Evolutionary conservation across 2,329 filamentous ascomycete species (phyloP).

Genomic region (Zymoseptoria crescenta): DNA sequence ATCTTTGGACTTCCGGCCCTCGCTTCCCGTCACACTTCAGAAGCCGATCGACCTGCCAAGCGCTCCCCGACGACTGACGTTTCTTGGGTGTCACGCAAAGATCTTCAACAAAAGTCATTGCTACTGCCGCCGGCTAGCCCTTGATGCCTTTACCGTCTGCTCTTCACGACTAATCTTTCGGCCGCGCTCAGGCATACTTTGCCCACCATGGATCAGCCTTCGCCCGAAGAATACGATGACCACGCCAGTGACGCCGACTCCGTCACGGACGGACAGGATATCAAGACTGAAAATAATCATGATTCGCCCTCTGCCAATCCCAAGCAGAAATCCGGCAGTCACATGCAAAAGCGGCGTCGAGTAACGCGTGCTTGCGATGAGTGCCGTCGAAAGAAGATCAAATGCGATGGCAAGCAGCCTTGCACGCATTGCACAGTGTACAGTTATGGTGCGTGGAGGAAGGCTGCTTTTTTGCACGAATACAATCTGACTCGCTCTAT

Average conservation of each 20-base stretch:
- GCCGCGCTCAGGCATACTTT: neutral
- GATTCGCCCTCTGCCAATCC: constrained; percentile 18
- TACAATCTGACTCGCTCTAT: neutral
- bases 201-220: constrained; percentile 23
- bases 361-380: constrained; percentile 86
- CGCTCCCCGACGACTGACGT: neutral
- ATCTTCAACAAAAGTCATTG: neutral
- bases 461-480: neutral
- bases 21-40: neutral
- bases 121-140: neutral
- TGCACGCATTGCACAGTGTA: constrained; percentile 93
- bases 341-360: constrained; percentile 62
- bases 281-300: constrained; percentile 24
- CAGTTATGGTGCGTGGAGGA: constrained; percentile 69
- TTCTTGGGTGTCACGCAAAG: neutral
- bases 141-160: neutral
- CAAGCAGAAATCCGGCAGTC: constrained; percentile 17
- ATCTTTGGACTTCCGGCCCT: neutral
- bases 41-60: neutral
- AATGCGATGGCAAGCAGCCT: constrained; percentile 48
- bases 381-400: constrained; percentile 61
- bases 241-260: constrained; percentile 25
- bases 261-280: constrained; percentile 21
- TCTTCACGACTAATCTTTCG: neutral
- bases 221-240: constrained; percentile 28